These are phyloP conservation scores for Fusarium domesticum DNA, from an alignment of 2,329 filamentous ascomycete genomes.

Conservation along the genomic window DNA sequence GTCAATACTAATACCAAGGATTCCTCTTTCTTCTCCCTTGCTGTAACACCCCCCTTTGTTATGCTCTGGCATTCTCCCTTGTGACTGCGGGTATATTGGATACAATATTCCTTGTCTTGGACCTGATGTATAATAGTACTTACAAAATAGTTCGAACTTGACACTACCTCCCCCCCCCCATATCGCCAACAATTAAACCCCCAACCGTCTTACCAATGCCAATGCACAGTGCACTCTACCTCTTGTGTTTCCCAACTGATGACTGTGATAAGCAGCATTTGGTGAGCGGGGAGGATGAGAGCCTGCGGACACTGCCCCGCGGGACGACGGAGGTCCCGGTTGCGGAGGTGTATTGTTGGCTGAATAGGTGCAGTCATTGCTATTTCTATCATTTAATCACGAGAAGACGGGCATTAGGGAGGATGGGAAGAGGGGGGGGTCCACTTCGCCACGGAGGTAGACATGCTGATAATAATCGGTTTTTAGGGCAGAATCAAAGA, in stretches of 20 bases:
- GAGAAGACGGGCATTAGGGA: conserved; percentile 5
- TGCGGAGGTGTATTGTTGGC: neutral
- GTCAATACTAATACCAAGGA: neutral
- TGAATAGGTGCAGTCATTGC: neutral
- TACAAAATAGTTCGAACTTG: no score
- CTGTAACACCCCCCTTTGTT: no score
- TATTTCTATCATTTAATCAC: conserved; percentile 7
- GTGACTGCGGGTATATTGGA: no score
- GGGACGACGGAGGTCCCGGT: conserved; percentile 10
- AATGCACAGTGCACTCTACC: conserved; percentile 18
- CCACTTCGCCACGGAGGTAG: conserved; percentile 1
- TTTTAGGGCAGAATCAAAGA: no score
- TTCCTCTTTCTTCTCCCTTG: no score
- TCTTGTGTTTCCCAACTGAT: no score
- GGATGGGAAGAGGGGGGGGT: neutral
- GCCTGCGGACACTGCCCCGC: conserved; percentile 11
- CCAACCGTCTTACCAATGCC: conserved; percentile 5
- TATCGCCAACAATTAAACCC: conserved; percentile 12
- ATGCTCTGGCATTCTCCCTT: no score
- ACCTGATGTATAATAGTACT: no score
- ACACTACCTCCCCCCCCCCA: no score
- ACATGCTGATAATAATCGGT: no score
- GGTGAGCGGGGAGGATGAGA: neutral
- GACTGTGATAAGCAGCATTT: no score
- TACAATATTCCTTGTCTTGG: no score